A percentile compares a stretch with the other conserved stretches of the same genome.
Evolutionary conservation across 345 rosid genomes (phyloP).

Genomic region (Populus tremula): DNA sequence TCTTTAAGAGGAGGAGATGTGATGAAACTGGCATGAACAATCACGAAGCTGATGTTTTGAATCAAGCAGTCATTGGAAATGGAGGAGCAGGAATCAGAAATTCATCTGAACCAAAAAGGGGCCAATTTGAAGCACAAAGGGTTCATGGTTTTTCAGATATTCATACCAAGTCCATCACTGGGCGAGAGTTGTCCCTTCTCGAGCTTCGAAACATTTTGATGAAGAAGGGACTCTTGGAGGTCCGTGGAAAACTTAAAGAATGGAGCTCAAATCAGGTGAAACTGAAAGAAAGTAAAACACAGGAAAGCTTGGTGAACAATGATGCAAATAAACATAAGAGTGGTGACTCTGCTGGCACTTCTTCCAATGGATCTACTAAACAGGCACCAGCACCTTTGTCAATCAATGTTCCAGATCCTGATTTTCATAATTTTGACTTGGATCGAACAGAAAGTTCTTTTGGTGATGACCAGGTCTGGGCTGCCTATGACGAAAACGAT

Average conservation of each 20-base stretch:
- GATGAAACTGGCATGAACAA: constrained; percentile 32
- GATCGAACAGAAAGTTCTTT: constrained; percentile 72
- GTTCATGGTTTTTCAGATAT: constrained; percentile 31
- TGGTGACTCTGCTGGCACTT: constrained; percentile 10
- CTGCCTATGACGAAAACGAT: constrained; percentile 86
- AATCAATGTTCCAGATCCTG: constrained; percentile 85
- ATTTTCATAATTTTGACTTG: constrained; percentile 85
- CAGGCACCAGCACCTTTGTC: constrained; percentile 28
- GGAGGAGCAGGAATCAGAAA: constrained; percentile 29
- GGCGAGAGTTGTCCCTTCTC: constrained; percentile 42
- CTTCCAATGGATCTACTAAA: constrained; percentile 17
- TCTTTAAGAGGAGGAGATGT: constrained; percentile 44
- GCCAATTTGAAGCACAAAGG: constrained; percentile 29
- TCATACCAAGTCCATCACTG: constrained; percentile 26
- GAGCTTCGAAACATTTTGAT: constrained; percentile 53
- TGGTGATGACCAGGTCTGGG: constrained; percentile 86
- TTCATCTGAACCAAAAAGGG: constrained; percentile 32
- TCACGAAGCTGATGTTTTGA: constrained; percentile 23
- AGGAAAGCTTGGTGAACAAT: constrained; percentile 23
- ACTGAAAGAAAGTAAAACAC: constrained; percentile 33
- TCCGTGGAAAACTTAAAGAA: constrained; percentile 43
- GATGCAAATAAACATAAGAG: constrained; percentile 17
- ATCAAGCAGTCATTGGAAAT: constrained; percentile 15
- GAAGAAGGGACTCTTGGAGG: constrained; percentile 43
- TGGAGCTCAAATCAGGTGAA: constrained; percentile 33